phyloP scores from a whole-genome alignment of 768 basidiomycete genomes.

The Leccinum incarnatum region DNA sequence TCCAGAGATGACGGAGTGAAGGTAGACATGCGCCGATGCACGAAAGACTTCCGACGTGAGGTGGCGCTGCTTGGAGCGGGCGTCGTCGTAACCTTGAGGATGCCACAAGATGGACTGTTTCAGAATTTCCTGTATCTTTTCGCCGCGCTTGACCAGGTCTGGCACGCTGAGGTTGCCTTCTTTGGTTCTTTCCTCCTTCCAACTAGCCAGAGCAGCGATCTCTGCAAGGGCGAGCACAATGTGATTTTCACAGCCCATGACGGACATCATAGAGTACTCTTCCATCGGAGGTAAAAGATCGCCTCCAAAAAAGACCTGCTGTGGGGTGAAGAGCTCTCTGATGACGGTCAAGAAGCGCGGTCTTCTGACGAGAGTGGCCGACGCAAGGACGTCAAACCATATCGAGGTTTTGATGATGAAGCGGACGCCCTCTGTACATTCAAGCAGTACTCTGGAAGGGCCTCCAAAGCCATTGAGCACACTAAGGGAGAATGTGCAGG shows the following conservation, averaged over 20 bases:
- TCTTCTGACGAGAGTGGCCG: constrained; percentile 58
- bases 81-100: not conserved
- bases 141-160: constrained; percentile 54
- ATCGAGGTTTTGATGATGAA: constrained; percentile 83
- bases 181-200: constrained; percentile 50
- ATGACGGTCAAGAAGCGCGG: constrained; percentile 61
- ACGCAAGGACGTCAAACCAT: constrained; percentile 85
- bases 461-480: constrained; percentile 44
- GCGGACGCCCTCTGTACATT: constrained; percentile 48
- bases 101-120: constrained; percentile 19
- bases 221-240: constrained; percentile 79
- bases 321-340: constrained; percentile 48
- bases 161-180: constrained; percentile 55
- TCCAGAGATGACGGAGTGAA: constrained; percentile 75
- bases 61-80: constrained; percentile 35
- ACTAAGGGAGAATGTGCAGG: constrained; percentile 51
- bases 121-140: constrained; percentile 45
- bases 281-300: constrained; percentile 34
- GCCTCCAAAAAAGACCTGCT: constrained; percentile 19
- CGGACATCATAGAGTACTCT: constrained; percentile 68
- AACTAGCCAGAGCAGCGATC: constrained; percentile 59
- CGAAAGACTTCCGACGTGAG: constrained; percentile 66
- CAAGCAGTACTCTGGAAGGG: constrained; percentile 44
- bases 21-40: constrained; percentile 68
- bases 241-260: constrained; percentile 84